A percentile compares a stretch with the other conserved stretches of the same genome.
Conservation (phyloP, 441 rosid species). For the Metrosideros polymorpha region DNA sequence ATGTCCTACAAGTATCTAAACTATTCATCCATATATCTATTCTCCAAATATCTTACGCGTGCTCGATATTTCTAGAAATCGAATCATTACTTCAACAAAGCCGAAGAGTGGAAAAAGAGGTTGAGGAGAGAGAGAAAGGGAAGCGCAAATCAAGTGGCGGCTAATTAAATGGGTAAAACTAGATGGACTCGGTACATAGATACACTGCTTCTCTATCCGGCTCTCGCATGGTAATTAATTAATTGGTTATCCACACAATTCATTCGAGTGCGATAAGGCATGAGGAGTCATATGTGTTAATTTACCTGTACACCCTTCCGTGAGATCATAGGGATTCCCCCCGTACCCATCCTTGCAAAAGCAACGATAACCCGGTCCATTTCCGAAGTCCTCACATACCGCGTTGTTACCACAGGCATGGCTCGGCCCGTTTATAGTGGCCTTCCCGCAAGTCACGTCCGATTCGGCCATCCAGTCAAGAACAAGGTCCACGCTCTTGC, state of each 20-base stretch:
- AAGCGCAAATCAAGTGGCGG: too few relatives aligned
- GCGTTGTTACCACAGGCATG: background rate
- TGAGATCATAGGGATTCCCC: background rate
- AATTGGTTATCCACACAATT: background rate
- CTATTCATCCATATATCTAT: too few relatives aligned
- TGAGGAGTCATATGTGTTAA: background rate
- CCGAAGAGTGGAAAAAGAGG: too few relatives aligned
- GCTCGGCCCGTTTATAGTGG: background rate
- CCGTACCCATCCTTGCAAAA: background rate
- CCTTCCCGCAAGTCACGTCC: accelerated
- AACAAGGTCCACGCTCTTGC: background rate
- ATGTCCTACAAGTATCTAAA: too few relatives aligned
- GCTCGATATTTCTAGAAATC: too few relatives aligned
- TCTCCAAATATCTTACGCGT: too few relatives aligned
- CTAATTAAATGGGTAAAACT: background rate
- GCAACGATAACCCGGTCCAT: background rate
- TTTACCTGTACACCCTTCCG: background rate
- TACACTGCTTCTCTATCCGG: background rate
- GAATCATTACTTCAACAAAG: too few relatives aligned
- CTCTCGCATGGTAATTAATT: background rate
- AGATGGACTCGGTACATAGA: too few relatives aligned
- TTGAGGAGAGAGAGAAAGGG: too few relatives aligned
- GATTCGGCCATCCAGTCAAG: background rate
- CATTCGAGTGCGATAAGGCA: background rate
- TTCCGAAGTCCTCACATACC: background rate